A percentile compares a stretch with the other conserved stretches of the same genome.
Evolutionary conservation across 2,329 filamentous ascomycete species (phyloP).

Genomic region (Ramularia collo-cygni): DNA sequence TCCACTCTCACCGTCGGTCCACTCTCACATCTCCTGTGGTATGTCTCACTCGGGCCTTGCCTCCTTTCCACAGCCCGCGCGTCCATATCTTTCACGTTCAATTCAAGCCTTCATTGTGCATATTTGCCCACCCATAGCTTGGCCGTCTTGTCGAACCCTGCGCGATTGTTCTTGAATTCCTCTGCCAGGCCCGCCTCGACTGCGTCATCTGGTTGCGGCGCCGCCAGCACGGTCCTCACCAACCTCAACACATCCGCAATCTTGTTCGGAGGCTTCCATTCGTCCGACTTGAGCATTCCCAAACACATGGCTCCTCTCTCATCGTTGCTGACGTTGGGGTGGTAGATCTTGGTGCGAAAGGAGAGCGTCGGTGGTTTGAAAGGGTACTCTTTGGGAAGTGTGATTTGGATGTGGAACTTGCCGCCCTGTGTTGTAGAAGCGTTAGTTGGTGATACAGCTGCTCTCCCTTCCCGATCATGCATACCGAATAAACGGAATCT

Average conservation of each 20-base stretch:
- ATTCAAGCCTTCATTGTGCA: no score
- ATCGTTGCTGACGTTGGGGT: slow-evolving; percentile 90
- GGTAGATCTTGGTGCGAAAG: slow-evolving; percentile 88
- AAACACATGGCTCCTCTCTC: slow-evolving; percentile 79
- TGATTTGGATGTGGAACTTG: slow-evolving; percentile 64
- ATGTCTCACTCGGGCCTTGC: no score
- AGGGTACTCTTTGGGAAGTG: slow-evolving; percentile 73
- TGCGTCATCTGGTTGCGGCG: slow-evolving; percentile 83
- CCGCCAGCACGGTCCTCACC: slow-evolving; percentile 63
- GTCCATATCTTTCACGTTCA: no score
- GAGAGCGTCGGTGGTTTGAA: slow-evolving; percentile 78
- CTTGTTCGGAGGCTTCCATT: slow-evolving; percentile 86
- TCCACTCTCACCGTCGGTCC: no score
- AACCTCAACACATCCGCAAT: slow-evolving; percentile 70
- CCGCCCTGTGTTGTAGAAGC: slow-evolving; percentile 49
- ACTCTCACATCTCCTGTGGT: no score
- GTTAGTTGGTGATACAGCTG: slow-evolving; percentile 27
- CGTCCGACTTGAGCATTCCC: slow-evolving; percentile 71
- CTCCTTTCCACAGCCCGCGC: no score
- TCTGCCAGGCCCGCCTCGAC: slow-evolving; percentile 82
- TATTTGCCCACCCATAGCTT: slow-evolving; percentile 67
- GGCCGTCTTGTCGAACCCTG: slow-evolving; percentile 67
- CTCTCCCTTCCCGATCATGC: no score
- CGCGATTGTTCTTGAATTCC: slow-evolving; percentile 64
- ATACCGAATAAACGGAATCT: slow-evolving; percentile 58